These are phyloP conservation scores for Pisolithus tinctorius DNA, from an alignment of 768 basidiomycete species.

Conservation along the genomic window DNA sequence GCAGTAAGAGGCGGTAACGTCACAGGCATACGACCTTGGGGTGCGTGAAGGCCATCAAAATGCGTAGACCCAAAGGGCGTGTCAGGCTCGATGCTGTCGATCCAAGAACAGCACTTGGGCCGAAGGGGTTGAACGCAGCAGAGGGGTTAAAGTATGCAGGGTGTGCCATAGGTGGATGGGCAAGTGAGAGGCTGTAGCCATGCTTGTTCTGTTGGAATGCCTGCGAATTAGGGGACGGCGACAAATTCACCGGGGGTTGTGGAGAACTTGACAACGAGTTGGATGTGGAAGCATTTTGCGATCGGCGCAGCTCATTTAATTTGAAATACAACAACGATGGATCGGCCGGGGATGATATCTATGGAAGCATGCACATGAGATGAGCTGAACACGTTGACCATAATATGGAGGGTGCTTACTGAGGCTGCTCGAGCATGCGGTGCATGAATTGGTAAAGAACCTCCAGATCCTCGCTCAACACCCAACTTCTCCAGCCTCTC, in stretches of 20 bases:
- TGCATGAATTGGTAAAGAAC: slow-evolving; percentile 54
- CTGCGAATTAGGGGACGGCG: slow-evolving; percentile 44
- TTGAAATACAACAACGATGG: slow-evolving; percentile 77
- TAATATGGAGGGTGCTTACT: slow-evolving; percentile 40
- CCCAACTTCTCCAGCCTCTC: slow-evolving; percentile 77
- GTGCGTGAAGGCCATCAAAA: slow-evolving; percentile 37
- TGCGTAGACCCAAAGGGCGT: slow-evolving; percentile 19
- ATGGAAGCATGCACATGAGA: slow-evolving; percentile 3
- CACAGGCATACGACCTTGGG: slow-evolving; percentile 49
- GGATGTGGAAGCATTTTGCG: slow-evolving; percentile 45
- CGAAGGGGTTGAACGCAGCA: slow-evolving; percentile 59
- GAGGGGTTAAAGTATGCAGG: slow-evolving; percentile 31
- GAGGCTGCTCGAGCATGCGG: slow-evolving; percentile 82
- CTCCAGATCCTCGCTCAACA: slow-evolving; percentile 55
- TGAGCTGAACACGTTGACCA: slow-evolving; percentile 12
- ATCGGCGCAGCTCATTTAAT: slow-evolving; percentile 76
- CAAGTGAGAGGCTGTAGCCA: slow-evolving; percentile 70
- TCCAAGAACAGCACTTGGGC: slow-evolving; percentile 46
- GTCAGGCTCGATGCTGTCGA: slow-evolving; percentile 36
- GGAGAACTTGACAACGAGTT: slow-evolving; percentile 62
- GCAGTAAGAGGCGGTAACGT: slow-evolving; percentile 40
- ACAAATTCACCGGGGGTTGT: slow-evolving; percentile 46
- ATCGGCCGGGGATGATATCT: slow-evolving; percentile 91
- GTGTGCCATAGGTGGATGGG: slow-evolving; percentile 37
- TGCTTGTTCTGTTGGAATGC: slow-evolving; percentile 48